Evolutionary conservation across 805 yeast genomes (phyloP).

Genomic region (Yueomyces sp.): DNA sequence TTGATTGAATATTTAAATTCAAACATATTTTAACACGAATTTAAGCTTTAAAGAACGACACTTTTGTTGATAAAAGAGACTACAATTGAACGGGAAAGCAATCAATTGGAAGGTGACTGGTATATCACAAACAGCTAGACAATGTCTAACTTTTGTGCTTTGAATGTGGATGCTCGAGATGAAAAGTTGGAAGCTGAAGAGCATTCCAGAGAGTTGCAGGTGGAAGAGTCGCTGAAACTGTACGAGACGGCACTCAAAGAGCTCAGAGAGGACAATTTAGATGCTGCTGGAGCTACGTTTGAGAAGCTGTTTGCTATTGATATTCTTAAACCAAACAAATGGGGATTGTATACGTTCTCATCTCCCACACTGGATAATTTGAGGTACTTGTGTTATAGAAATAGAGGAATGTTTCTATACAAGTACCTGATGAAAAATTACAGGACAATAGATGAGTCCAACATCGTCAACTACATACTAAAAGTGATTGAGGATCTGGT

Average conservation of each 20-base stretch:
- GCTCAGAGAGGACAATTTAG: constrained; percentile 39
- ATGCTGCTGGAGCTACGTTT: constrained; percentile 42
- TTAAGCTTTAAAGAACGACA: too few relatives aligned
- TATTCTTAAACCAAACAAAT: constrained; percentile 39
- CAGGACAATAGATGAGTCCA: constrained; percentile 19
- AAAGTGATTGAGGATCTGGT: constrained; percentile 47
- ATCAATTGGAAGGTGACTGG: too few relatives aligned
- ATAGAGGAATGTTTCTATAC: constrained; percentile 63
- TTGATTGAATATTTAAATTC: too few relatives aligned
- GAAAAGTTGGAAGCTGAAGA: constrained; percentile 61
- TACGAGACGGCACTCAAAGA: constrained; percentile 56
- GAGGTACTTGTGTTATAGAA: constrained; percentile 66
- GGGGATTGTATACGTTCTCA: constrained; percentile 19
- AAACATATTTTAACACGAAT: too few relatives aligned
- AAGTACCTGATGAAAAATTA: constrained; percentile 19
- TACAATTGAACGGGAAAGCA: too few relatives aligned
- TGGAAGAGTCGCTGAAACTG: constrained; percentile 68
- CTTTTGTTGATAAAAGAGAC: too few relatives aligned
- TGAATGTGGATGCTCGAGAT: constrained; percentile 67
- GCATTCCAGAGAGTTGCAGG: constrained; percentile 81
- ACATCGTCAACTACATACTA: constrained; percentile 30
- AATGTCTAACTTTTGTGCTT: constrained; percentile 62
- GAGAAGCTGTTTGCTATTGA: constrained; percentile 53
- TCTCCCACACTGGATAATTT: constrained; percentile 65
- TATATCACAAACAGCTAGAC: not conserved